Base-by-base conservation (phyloP, 1,139 yeast genomes). In the Chernovozyma sophiae-reginae region DNA sequence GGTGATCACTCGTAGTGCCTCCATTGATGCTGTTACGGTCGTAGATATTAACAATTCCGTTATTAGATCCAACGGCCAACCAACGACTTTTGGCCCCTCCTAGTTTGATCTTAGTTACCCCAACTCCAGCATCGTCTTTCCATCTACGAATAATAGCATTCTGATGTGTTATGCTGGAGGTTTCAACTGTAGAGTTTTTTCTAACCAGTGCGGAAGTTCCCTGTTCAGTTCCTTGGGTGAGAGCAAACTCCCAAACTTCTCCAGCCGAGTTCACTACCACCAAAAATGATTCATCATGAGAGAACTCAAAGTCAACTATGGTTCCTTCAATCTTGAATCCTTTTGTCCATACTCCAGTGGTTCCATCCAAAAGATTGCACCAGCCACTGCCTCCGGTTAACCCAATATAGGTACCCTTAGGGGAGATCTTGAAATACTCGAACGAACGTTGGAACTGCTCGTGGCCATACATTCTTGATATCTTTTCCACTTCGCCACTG, bases 241-340 rank as follows among this genome's bases (percentile, higher is more conserved):
- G 3, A 43, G 76, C 77, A 65, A 86, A 94, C 50, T 89, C 96
- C 95, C 96, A 90, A 2, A 92, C 76, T 44, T 87, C 95, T 30
- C 97, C 97, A n/a, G 77, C 74, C 1, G 81, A 70, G 53, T 85
- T 90, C 16, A 81, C 77, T 19, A 86, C 79, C 13, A 85, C 60
- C 18, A 86, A 56, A 15, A 70, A 55, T 1, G 71, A 58, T 41
- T 79, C 81, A 38, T 82, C 81, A 20, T 48, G 49, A 25, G 75
- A 53, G 73, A 90, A 86, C 33, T 80, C 94, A 51, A 90, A 78
- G 57, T 92, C 98, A 27, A 83, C 74, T 24, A 81, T 61, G 2
- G 81, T 79, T 4, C 96, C 96, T 57, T 92, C 97, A 25, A 89
- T 74, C 56, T 92, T 92, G 53, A 87, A 87, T 1, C 92, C 96